Percentiles rank a stretch among this genome's conserved stretches.
Evolutionary conservation across 768 basidiomycete species (phyloP).

Genomic region (Boletus huronensis): DNA sequence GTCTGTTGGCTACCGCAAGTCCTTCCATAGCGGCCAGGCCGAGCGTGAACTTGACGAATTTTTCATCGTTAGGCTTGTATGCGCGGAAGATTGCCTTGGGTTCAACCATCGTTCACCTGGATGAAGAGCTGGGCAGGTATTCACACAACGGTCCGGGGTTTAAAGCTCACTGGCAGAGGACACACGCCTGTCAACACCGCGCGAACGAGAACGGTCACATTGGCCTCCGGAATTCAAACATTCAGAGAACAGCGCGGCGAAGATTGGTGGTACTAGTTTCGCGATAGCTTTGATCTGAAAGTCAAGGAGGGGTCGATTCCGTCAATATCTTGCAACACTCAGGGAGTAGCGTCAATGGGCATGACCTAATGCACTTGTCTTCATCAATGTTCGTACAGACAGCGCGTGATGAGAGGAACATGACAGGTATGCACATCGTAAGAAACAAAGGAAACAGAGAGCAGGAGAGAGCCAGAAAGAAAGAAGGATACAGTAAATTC

Average conservation of each 20-base stretch:
- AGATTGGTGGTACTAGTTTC: no score
- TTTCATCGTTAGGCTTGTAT: conserved; percentile 50
- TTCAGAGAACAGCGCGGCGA: no score
- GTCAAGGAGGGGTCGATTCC: no score
- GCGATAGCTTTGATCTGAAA: no score
- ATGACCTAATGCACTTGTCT: conserved; percentile 30
- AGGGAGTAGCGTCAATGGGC: background rate
- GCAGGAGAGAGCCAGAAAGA: conserved; percentile 42
- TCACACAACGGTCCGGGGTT: background rate
- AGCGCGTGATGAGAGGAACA: conserved; percentile 34
- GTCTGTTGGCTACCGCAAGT: conserved; percentile 63
- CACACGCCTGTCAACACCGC: conserved; percentile 4
- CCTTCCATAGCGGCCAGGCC: conserved; percentile 65
- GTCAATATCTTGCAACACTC: no score
- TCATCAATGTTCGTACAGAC: conserved; percentile 50
- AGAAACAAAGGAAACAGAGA: conserved; percentile 35
- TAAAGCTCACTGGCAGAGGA: background rate
- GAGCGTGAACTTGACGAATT: conserved; percentile 57
- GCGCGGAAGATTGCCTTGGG: conserved; percentile 51
- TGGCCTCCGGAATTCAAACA: background rate
- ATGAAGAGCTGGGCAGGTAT: background rate
- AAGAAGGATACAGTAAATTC: conserved; percentile 60
- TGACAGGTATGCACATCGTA: conserved; percentile 34
- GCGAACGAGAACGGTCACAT: background rate
- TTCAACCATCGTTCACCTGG: conserved; percentile 35